Evolutionary conservation across 495 filamentous ascomycete genomes (phyloP).

Genomic region (Aspergillus nidulans): DNA sequence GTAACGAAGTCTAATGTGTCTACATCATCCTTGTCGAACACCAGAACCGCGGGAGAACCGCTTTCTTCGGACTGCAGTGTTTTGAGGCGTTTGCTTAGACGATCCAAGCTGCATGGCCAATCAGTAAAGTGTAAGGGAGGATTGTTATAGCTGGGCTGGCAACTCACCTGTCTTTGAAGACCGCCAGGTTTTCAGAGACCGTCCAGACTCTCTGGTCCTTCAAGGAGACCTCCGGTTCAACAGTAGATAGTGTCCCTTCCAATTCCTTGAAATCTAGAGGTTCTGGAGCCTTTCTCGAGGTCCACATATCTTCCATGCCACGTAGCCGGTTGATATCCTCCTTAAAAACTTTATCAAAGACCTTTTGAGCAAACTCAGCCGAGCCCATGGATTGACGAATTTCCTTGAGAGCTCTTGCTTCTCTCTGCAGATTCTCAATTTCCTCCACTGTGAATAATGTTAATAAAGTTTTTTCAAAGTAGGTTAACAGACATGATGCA

Average conservation of each 20-base stretch:
- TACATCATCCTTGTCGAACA: slow-evolving; percentile 95
- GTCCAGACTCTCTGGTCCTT: slow-evolving; percentile 79
- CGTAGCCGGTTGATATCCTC: slow-evolving; percentile 77
- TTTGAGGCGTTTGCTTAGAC: slow-evolving; percentile 69
- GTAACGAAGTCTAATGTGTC: slow-evolving; percentile 96
- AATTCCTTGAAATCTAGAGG: slow-evolving; percentile 61
- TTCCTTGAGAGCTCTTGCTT: slow-evolving; percentile 75
- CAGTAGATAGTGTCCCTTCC: slow-evolving; percentile 43
- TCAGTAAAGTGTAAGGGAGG: slow-evolving; percentile 1
- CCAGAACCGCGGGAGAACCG: slow-evolving; percentile 59
- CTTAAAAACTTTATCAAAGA: slow-evolving; percentile 92
- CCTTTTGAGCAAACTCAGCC: slow-evolving; percentile 66
- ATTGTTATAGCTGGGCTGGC: not conserved
- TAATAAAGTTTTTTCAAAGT: slow-evolving; percentile 12
- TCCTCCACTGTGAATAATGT: slow-evolving; percentile 56
- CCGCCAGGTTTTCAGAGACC: slow-evolving; percentile 71
- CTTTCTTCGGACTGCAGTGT: slow-evolving; percentile 48
- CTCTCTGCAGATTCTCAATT: slow-evolving; percentile 77
- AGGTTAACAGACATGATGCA: not conserved
- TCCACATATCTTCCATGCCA: slow-evolving; percentile 98
- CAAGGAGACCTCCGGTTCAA: slow-evolving; percentile 51
- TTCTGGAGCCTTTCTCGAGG: slow-evolving; percentile 67
- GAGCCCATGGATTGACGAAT: slow-evolving; percentile 82
- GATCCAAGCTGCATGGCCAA: slow-evolving; percentile 51
- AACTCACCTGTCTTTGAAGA: slow-evolving; percentile 73